Evolutionary conservation across 345 rosid species (phyloP).

Genomic region (Salix purpurea): DNA sequence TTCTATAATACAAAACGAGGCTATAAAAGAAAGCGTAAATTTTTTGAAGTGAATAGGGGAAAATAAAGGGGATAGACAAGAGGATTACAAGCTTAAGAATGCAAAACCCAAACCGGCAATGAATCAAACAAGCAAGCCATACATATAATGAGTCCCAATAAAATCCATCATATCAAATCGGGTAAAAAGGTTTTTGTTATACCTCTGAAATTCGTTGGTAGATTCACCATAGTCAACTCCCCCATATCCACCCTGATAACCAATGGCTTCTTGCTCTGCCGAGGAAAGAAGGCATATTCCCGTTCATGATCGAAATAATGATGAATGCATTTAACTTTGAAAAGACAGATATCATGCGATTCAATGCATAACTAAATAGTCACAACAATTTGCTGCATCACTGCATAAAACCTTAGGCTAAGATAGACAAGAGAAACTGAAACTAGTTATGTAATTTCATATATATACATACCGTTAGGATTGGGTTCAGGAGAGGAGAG

Average conservation of each 20-base stretch:
- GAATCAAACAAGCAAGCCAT: neutral
- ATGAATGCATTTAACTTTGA: no score
- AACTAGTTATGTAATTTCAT: neutral
- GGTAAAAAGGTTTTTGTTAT: neutral
- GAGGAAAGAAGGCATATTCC: no score
- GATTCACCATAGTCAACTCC: slow-evolving; percentile 39
- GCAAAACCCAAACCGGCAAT: neutral
- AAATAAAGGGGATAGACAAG: neutral
- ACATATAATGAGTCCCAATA: neutral
- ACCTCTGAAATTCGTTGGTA: slow-evolving; percentile 44
- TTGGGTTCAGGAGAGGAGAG: slow-evolving; percentile 60
- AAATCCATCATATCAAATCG: neutral
- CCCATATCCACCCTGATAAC: slow-evolving; percentile 54
- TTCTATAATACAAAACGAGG: no score
- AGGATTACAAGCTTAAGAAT: neutral
- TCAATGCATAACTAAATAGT: no score
- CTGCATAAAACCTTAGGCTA: neutral
- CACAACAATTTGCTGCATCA: no score
- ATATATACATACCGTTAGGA: slow-evolving; percentile 37
- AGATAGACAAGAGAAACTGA: neutral
- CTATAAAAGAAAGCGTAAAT: no score
- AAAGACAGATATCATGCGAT: no score
- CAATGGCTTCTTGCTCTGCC: slow-evolving; percentile 65
- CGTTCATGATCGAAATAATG: no score
- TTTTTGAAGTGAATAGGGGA: neutral